phyloP scores from a whole-genome alignment of 768 basidiomycete genomes.

The Butyriboletus loyo region DNA sequence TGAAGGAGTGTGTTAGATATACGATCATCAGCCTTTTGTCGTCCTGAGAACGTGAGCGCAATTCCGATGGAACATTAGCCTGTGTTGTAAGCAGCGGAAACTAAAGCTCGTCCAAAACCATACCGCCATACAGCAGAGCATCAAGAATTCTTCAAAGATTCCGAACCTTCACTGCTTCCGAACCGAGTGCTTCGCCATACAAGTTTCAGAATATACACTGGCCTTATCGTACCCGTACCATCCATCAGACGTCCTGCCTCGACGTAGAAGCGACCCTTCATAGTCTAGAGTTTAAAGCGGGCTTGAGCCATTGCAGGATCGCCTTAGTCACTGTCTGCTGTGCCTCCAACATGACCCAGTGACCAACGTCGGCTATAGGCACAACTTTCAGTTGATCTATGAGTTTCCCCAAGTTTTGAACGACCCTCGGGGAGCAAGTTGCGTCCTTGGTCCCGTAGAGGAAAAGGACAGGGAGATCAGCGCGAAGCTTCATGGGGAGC shows the following conservation, averaged over 20 bases:
- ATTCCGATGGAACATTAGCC: background rate
- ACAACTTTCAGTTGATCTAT: slow-evolving; percentile 50
- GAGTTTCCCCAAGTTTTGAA: slow-evolving; percentile 47
- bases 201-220: background rate
- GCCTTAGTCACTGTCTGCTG: slow-evolving; percentile 50
- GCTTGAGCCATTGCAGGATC: slow-evolving; percentile 46
- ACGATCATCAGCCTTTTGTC: background rate
- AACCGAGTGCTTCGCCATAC: background rate
- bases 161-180: background rate
- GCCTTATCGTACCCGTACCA: background rate
- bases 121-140: background rate
- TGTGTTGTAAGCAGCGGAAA: background rate
- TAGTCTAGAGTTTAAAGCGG: slow-evolving; percentile 1
- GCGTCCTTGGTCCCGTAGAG: slow-evolving; percentile 57
- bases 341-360: slow-evolving; percentile 70
- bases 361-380: slow-evolving; percentile 53
- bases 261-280: background rate
- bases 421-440: slow-evolving; percentile 41
- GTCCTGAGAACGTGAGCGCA: background rate
- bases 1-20: background rate
- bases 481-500: slow-evolving; percentile 41
- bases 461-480: slow-evolving; percentile 57
- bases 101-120: background rate
- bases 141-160: background rate
- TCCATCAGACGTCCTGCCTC: background rate